Percentiles rank a stretch among this genome's conserved stretches.
Evolutionary conservation across 192 early-diverging fungal species (phyloP).

Genomic region (Podila epicladia): DNA sequence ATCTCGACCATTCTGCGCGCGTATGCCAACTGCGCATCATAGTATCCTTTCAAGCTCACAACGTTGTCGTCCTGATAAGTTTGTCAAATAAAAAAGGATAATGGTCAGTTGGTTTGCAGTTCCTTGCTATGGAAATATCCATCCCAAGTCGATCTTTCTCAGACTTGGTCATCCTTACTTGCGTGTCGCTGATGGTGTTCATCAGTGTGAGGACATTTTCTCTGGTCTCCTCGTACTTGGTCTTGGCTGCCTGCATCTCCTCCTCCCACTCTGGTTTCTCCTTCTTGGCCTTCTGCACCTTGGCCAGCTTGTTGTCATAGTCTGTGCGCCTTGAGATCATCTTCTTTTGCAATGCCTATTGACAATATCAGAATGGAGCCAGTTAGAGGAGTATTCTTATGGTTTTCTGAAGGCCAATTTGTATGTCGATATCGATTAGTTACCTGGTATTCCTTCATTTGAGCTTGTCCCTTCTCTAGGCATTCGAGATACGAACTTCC

Average conservation of each 20-base stretch:
- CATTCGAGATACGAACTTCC: slow-evolving; percentile 33
- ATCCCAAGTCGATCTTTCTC: background rate
- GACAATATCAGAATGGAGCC: slow-evolving; percentile 46
- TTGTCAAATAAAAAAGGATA: background rate
- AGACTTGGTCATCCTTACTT: slow-evolving; percentile 67
- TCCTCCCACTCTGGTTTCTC: slow-evolving; percentile 92
- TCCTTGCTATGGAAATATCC: background rate
- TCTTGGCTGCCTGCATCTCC: slow-evolving; percentile 86
- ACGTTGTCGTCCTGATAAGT: slow-evolving; percentile 32
- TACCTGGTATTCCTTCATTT: slow-evolving; percentile 48
- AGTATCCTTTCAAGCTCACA: slow-evolving; percentile 32
- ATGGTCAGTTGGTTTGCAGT: background rate
- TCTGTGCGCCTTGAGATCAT: slow-evolving; percentile 89
- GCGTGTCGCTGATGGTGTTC: slow-evolving; percentile 83
- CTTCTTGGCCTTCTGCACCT: slow-evolving; percentile 91
- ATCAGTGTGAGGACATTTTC: slow-evolving; percentile 81
- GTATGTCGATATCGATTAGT: too few species aligned
- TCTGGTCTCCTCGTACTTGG: slow-evolving; percentile 94
- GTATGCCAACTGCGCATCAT: slow-evolving; percentile 40
- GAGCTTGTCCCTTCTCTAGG: slow-evolving; percentile 36
- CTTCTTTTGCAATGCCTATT: slow-evolving; percentile 80
- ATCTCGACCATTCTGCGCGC: slow-evolving; percentile 42
- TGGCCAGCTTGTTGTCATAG: slow-evolving; percentile 91
- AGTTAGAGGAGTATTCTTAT: background rate
- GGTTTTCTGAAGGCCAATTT: too few species aligned